phyloP scores from a whole-genome alignment of 2,329 filamentous ascomycete species.

The Botrytis paeoniae region DNA sequence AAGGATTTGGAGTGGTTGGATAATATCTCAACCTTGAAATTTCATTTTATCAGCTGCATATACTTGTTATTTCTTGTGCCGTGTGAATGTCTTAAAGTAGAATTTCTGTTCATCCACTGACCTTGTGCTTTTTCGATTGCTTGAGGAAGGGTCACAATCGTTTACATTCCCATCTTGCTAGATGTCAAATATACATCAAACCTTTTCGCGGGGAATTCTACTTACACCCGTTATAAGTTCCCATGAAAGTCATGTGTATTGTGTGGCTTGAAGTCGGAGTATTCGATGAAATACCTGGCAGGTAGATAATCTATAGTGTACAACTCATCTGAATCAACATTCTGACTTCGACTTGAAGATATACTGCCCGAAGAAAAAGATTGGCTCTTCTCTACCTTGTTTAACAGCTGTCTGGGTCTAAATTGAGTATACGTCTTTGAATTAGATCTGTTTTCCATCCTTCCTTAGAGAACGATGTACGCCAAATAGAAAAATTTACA shows the following conservation, averaged over 20 bases:
- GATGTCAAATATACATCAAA: not conserved
- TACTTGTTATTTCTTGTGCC: slow-evolving; percentile 1
- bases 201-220: not conserved
- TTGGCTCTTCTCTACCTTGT: not conserved
- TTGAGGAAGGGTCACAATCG: not conserved
- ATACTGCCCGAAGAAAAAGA: not conserved
- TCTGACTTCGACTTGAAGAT: not conserved
- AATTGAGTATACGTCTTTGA: not conserved
- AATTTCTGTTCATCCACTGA: not conserved
- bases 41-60: slow-evolving; percentile 17
- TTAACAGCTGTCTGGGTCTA: not conserved
- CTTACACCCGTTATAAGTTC: not conserved
- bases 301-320: not conserved
- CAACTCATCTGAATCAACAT: not conserved
- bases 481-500: not conserved
- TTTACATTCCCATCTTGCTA: not conserved
- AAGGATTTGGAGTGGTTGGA: slow-evolving; percentile 2
- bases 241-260: not conserved
- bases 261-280: not conserved
- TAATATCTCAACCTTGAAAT: slow-evolving; percentile 17
- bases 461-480: not conserved
- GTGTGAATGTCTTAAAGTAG: not conserved
- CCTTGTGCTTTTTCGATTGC: not conserved
- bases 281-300: not conserved
- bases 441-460: not conserved